These are phyloP conservation scores for Trypanosoma lewisi DNA, from an alignment of 208 protist species.

Conservation along the genomic window DNA sequence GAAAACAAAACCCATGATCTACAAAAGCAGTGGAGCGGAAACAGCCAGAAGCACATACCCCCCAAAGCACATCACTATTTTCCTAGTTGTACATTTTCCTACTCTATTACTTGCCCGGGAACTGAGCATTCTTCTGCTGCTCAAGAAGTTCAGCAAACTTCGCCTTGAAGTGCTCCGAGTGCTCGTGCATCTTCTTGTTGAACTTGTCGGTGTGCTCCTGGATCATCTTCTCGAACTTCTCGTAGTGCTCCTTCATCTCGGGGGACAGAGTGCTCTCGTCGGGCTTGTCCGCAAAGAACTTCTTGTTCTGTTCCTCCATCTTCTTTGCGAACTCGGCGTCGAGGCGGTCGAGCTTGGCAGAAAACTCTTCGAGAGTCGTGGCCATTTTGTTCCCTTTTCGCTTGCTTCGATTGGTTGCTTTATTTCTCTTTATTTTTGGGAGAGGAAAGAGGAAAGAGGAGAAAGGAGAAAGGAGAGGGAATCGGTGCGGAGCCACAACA, in stretches of 20 bases:
- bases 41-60: neutral
- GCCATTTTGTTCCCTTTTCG: too few relatives aligned
- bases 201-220: conserved; percentile 93
- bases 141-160: conserved; percentile 89
- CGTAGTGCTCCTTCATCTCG: conserved; percentile 92
- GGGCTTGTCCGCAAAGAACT: conserved; percentile 91
- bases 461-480: too few relatives aligned
- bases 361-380: conserved; percentile 87
- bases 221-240: conserved; percentile 92
- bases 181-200: conserved; percentile 92
- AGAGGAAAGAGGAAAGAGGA: neutral
- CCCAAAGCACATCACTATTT: conserved; percentile 75
- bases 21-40: too few relatives aligned
- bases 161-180: conserved; percentile 90
- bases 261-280: conserved; percentile 86
- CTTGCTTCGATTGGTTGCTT: conserved; percentile 7
- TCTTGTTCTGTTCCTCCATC: conserved; percentile 93
- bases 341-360: conserved; percentile 88
- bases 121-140: conserved; percentile 92
- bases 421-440: neutral
- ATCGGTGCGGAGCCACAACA: too few relatives aligned
- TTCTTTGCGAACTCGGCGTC: conserved; percentile 89
- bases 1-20: too few relatives aligned
- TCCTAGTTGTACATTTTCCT: conserved; percentile 79
- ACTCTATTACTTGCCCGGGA: conserved; percentile 86